Conservation (phyloP, 2,329 filamentous ascomycete genomes). For the Dryadomyces sulphureus region DNA sequence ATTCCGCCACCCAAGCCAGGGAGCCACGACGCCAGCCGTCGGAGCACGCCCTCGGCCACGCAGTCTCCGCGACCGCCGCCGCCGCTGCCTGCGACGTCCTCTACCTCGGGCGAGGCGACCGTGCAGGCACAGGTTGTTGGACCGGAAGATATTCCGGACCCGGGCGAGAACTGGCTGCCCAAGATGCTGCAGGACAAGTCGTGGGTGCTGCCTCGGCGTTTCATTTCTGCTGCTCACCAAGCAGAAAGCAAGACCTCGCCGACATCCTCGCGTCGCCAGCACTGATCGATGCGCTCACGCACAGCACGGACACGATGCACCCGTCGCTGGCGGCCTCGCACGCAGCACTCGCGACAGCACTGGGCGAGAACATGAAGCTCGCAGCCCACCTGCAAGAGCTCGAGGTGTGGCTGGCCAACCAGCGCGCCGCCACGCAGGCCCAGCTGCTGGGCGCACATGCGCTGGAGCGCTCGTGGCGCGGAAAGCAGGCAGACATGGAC, state of each 20-base stretch:
- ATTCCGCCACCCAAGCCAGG: slow-evolving; percentile 58
- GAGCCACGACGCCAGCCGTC: slow-evolving; percentile 53
- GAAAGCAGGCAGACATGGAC: slow-evolving; percentile 83
- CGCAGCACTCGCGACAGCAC: slow-evolving; percentile 44
- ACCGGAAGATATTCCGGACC: slow-evolving; percentile 33
- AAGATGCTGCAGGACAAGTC: slow-evolving; percentile 65
- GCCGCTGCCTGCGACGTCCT: slow-evolving; percentile 14
- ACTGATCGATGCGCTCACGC: slow-evolving; percentile 61
- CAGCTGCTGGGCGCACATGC: slow-evolving; percentile 72
- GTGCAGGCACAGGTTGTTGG: slow-evolving; percentile 14
- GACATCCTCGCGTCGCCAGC: slow-evolving; percentile 47
- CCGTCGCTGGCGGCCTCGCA: slow-evolving; percentile 55
- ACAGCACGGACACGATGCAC: slow-evolving; percentile 52
- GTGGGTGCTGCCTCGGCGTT: slow-evolving; percentile 32
- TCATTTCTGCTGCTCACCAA: neutral
- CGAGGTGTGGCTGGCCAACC: slow-evolving; percentile 40
- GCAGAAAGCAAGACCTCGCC: slow-evolving; percentile 64
- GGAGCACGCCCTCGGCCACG: slow-evolving; percentile 43
- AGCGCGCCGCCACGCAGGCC: slow-evolving; percentile 60
- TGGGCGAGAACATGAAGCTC: slow-evolving; percentile 58
- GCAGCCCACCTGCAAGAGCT: slow-evolving; percentile 47
- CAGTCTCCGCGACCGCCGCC: slow-evolving; percentile 29
- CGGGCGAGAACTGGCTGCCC: slow-evolving; percentile 66
- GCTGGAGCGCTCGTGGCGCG: slow-evolving; percentile 81
- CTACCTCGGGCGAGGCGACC: slow-evolving; percentile 13